Percentiles rank a stretch among this genome's conserved stretches.
Conservation (phyloP, 2,329 filamentous ascomycete species). For the Apiospora malaysiana region DNA sequence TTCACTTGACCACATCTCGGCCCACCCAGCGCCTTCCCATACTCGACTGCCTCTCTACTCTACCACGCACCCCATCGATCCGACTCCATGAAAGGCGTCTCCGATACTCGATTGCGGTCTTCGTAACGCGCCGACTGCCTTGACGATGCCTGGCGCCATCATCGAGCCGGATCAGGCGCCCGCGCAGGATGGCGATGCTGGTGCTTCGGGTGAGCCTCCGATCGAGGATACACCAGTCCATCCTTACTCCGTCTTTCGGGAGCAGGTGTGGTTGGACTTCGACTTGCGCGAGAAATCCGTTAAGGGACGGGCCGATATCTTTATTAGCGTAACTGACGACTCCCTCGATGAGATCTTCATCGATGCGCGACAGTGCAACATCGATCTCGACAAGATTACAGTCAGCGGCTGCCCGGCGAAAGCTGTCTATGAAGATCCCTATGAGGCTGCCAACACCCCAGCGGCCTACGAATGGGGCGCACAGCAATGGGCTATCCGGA, state of each 20-base stretch:
- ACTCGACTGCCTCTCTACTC: not conserved
- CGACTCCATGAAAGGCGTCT: slow-evolving; percentile 17
- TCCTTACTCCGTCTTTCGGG: slow-evolving; percentile 69
- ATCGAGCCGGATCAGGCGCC: slow-evolving; percentile 35
- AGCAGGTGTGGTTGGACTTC: slow-evolving; percentile 88
- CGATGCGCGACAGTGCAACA: slow-evolving; percentile 67
- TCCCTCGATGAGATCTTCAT: slow-evolving; percentile 64
- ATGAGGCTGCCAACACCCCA: slow-evolving; percentile 68
- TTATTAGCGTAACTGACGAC: slow-evolving; percentile 65
- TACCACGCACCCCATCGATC: not conserved
- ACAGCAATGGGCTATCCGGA: slow-evolving; percentile 76
- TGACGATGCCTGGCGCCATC: slow-evolving; percentile 39
- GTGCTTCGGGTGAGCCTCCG: slow-evolving; percentile 39
- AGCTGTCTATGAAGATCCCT: slow-evolving; percentile 67
- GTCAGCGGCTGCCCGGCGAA: slow-evolving; percentile 53
- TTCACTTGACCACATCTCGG: not conserved
- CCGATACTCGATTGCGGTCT: slow-evolving; percentile 10
- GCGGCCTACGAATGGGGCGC: slow-evolving; percentile 67
- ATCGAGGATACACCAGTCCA: slow-evolving; percentile 41
- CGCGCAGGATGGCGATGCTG: slow-evolving; percentile 30
- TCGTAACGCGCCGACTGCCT: slow-evolving; percentile 21
- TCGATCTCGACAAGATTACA: slow-evolving; percentile 59
- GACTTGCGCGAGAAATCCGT: slow-evolving; percentile 80
- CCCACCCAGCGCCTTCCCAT: slow-evolving; percentile 8
- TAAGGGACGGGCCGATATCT: slow-evolving; percentile 81